Conservation (phyloP, 495 filamentous ascomycete genomes). For the Aspergillus sclerotioniger region DNA sequence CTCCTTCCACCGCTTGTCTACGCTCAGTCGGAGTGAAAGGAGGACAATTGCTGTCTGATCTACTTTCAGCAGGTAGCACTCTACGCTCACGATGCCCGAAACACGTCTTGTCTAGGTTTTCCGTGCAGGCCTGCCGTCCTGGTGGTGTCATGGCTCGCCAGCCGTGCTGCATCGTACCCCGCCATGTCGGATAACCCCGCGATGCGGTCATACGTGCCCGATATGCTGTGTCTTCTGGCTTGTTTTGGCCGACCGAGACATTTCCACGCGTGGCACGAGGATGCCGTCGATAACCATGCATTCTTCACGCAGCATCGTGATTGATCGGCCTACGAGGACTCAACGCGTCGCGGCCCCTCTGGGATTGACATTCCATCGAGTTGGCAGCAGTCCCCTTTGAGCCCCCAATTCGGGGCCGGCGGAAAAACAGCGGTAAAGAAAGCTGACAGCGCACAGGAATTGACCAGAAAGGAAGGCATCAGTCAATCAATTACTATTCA, state of each 20-base stretch:
- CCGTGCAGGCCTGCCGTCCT: no score
- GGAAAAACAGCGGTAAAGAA: not conserved
- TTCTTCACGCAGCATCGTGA: not conserved
- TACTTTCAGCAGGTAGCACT: not conserved
- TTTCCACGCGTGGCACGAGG: not conserved
- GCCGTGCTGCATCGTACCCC: slow-evolving; percentile 15
- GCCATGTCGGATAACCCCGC: slow-evolving; percentile 22
- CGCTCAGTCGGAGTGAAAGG: not conserved
- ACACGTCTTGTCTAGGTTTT: not conserved
- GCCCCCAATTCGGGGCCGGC: not conserved
- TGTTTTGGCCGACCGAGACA: not conserved
- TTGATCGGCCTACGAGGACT: not conserved
- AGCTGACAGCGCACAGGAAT: not conserved
- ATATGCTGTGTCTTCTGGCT: slow-evolving; percentile 9
- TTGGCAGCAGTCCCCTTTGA: not conserved
- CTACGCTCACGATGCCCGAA: not conserved
- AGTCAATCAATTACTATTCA: not conserved
- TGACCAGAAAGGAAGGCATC: not conserved
- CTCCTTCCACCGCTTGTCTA: slow-evolving; percentile 15
- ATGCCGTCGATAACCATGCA: not conserved
- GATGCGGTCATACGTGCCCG: slow-evolving; percentile 17
- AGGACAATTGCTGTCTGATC: slow-evolving; percentile 2
- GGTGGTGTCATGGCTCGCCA: not conserved
- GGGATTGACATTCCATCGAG: not conserved
- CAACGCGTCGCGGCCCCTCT: not conserved